These are phyloP conservation scores for Sporothrix pseudoabietina DNA, from an alignment of 2,329 filamentous ascomycete species.

Conservation along the genomic window DNA sequence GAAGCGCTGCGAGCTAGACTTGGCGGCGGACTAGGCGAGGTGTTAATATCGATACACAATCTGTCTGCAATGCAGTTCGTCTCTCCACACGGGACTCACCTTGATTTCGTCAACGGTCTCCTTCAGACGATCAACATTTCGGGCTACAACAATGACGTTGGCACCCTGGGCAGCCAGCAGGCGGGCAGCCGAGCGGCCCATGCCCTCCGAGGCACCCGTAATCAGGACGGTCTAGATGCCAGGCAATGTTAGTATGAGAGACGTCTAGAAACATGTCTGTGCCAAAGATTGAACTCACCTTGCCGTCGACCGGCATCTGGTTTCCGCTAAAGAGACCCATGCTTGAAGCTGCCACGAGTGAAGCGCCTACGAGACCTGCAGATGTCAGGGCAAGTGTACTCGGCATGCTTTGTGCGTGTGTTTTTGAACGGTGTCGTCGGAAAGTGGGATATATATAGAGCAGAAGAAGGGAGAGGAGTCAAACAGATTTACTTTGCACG, in stretches of 20 bases:
- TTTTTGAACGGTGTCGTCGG: no score
- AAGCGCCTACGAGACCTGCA: constrained; percentile 40
- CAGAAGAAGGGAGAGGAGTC: not conserved
- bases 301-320: constrained; percentile 81
- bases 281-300: constrained; percentile 54
- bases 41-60: not conserved
- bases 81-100: constrained; percentile 44
- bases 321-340: constrained; percentile 77
- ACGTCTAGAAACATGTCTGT: no score
- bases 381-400: constrained; percentile 37
- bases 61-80: no score
- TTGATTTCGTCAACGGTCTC: constrained; percentile 66
- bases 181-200: constrained; percentile 76
- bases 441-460: not conserved
- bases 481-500: not conserved
- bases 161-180: constrained; percentile 82
- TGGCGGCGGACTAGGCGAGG: constrained; percentile 60
- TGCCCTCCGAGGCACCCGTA: constrained; percentile 89
- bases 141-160: constrained; percentile 81
- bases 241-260: not conserved
- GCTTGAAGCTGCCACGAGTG: constrained; percentile 42
- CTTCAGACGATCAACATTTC: constrained; percentile 74
- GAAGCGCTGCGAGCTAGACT: constrained; percentile 73
- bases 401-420: constrained; percentile 26
- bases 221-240: constrained; percentile 63